Evolutionary conservation across 164 flowering plant genomes (phyloP).

Genomic region (Vitis vinifera): ASM3070453v1 NC_081818.1:23234501-23235000

Average conservation of each 20-base stretch:
- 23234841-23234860: too few relatives aligned
- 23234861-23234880: too few relatives aligned
- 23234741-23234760: neutral
- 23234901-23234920: too few relatives aligned
- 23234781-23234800: too few relatives aligned
- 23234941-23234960: neutral
- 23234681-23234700: neutral
- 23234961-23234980: neutral
- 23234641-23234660: neutral
- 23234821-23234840: too few relatives aligned
- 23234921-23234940: neutral
- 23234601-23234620: slow-evolving; percentile 54
- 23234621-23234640: too few relatives aligned
- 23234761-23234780: too few relatives aligned
- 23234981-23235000: neutral
- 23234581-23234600: slow-evolving; percentile 91
- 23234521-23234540: slow-evolving; percentile 67
- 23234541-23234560: slow-evolving; percentile 80
- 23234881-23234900: too few relatives aligned
- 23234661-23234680: neutral
- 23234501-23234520: slow-evolving; percentile 79
- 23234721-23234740: neutral
- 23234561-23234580: slow-evolving; percentile 88
- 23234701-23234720: neutral
- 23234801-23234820: too few relatives aligned